A percentile compares a stretch with the other conserved stretches of the same genome.
phyloP scores from a whole-genome alignment of 805 yeast genomes.

The Clavispora carvajalis region DNA sequence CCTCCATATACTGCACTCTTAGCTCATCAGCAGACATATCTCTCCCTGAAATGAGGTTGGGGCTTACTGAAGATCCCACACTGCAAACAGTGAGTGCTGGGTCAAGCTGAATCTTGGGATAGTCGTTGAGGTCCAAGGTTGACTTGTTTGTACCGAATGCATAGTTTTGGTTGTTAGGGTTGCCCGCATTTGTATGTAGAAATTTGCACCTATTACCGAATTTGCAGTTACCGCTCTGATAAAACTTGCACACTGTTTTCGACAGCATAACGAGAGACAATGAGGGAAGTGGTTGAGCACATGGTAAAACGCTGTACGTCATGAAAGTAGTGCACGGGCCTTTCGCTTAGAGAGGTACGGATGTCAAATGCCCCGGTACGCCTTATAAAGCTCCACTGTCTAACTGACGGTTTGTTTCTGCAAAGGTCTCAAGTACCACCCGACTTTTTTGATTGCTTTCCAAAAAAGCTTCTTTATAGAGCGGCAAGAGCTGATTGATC shows the following conservation, averaged over 20 bases:
- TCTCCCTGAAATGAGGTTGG: slow-evolving; percentile 45
- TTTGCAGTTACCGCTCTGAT: slow-evolving; percentile 23
- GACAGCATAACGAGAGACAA: not conserved
- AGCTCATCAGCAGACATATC: slow-evolving; percentile 53
- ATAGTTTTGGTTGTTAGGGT: not conserved
- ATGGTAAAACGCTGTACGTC: not conserved
- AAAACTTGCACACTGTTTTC: slow-evolving; percentile 18
- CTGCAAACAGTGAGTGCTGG: slow-evolving; percentile 45
- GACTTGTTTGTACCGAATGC: slow-evolving; percentile 1
- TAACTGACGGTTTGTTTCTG: slow-evolving; percentile 8
- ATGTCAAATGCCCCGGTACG: not conserved
- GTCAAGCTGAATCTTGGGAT: slow-evolving; percentile 18
- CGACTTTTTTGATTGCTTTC: slow-evolving; percentile 14
- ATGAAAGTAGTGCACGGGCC: too few relatives aligned
- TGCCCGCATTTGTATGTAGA: slow-evolving; percentile 13
- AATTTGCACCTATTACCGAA: slow-evolving; percentile 25
- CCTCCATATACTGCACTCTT: slow-evolving; percentile 42
- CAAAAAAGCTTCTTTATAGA: slow-evolving; percentile 57
- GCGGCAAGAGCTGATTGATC: slow-evolving; percentile 44
- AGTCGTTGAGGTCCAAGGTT: slow-evolving; percentile 18
- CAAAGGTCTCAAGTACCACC: slow-evolving; percentile 13
- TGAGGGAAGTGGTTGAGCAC: not conserved
- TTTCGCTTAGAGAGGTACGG: slow-evolving; percentile 1
- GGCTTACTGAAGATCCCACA: slow-evolving; percentile 41
- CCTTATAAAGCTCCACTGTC: slow-evolving; percentile 1